Evolutionary conservation across 2,329 filamentous ascomycete species (phyloP).

Genomic region (Trichoderma afroharzianum): DNA sequence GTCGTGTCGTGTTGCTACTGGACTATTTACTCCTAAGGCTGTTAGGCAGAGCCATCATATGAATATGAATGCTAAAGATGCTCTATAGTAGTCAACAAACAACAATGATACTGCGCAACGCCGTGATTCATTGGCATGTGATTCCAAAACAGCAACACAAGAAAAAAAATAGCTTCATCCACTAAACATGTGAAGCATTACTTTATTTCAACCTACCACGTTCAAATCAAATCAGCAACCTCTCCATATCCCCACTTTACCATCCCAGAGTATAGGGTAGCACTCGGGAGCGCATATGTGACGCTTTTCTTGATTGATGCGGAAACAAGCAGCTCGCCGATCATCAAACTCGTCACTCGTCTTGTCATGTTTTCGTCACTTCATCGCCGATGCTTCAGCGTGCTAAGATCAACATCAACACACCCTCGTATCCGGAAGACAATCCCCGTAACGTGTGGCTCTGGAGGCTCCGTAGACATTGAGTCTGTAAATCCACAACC

Average conservation of each 20-base stretch:
- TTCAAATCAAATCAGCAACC: background rate
- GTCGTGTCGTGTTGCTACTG: background rate
- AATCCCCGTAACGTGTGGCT: conserved; percentile 46
- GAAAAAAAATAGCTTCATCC: background rate
- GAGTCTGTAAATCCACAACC: conserved; percentile 39
- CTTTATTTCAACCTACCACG: background rate
- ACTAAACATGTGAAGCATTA: background rate
- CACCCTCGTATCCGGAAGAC: conserved; percentile 29
- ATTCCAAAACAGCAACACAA: background rate
- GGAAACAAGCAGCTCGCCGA: background rate
- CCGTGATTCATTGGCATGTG: too few relatives aligned
- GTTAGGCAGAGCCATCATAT: background rate
- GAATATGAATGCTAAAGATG: background rate
- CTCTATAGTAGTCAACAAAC: too few relatives aligned
- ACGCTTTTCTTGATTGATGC: background rate
- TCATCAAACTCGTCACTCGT: background rate
- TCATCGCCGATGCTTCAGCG: background rate
- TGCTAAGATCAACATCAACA: background rate
- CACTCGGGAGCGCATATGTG: background rate
- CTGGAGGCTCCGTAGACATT: conserved; percentile 46
- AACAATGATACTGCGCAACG: too few relatives aligned
- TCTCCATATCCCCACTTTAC: background rate
- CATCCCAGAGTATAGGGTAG: background rate
- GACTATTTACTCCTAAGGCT: background rate
- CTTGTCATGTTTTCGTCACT: background rate